Conservation (phyloP, 306 rosid genomes). For the Spatholobus suberectus region DNA sequence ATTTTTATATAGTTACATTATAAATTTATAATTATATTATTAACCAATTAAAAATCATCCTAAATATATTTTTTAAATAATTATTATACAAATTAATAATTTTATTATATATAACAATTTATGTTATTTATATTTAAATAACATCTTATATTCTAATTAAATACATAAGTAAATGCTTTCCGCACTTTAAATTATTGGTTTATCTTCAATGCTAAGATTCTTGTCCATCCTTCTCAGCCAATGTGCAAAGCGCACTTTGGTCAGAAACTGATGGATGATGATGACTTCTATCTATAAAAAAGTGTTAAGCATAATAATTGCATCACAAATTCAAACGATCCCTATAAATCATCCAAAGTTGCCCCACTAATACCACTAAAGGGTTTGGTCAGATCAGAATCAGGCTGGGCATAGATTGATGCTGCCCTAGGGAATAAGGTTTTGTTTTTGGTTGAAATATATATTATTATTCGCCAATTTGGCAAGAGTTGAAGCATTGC, state of each 20-base stretch:
- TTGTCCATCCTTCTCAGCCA: neutral
- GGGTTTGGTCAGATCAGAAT: neutral
- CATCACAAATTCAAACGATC: neutral
- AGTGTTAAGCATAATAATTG: neutral
- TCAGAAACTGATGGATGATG: neutral
- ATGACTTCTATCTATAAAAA: neutral
- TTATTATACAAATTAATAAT: too few species aligned
- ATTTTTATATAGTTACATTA: too few species aligned
- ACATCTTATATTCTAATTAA: neutral
- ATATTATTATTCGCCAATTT: conserved; percentile 1
- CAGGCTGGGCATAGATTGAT: neutral
- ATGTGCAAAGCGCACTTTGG: conserved; percentile 1
- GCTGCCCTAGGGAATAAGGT: too few species aligned
- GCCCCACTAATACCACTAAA: neutral
- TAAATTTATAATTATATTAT: too few species aligned
- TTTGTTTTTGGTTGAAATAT: neutral
- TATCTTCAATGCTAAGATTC: neutral
- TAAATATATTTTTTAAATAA: too few species aligned
- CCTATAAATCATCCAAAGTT: neutral
- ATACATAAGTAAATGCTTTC: neutral
- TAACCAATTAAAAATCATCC: too few species aligned
- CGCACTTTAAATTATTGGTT: neutral
- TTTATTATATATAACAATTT: too few species aligned
- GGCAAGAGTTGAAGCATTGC: neutral
- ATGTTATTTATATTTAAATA: too few species aligned